Base-by-base conservation (phyloP, 768 basidiomycete species). In the Macrolepiota fuliginosa region DNA sequence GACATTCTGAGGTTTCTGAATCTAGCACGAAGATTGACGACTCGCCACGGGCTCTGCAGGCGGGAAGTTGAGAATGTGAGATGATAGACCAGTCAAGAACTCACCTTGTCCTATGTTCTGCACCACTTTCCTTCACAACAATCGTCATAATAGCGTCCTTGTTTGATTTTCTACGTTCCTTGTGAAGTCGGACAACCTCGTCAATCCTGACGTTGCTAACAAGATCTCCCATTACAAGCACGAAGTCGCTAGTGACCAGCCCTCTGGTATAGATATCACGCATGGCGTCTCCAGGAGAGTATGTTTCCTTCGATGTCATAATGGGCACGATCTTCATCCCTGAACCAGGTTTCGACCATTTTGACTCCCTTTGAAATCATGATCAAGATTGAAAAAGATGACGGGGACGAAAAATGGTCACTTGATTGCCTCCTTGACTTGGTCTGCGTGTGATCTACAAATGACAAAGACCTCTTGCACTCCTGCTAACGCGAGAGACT, bases 71-170 rank as follows among this genome's bases (percentile, higher is more conserved):
- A 62, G 62, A 50, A 50, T 2, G 37, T 9, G 27, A 40, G 9
- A 12, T 36, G 35, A 60, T 45, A 39, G 51, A 46, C 36, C 47
- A 27, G 45, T 58, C 46, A 54, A 19, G 51, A 22, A 51, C 83
- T 57, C 65, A 90, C 92, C 89, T 84, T 52, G 91, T 91, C 52
- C 90, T 79, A 75, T 92, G 92, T 63, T 71, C 75, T 7, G 79
- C 80, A 13, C 89, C 90, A 66, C 85, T 85, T 74, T 90, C 87
- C 74, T 92, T 92, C 61, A 92, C 90, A 13, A 93, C 94, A 81
- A 98, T 94, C 27, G 94, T 95, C 94, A 99, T 95, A 69, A 95
- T 94, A 40, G 90, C 92, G 71, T 98, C 92, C 77, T 93, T 92
- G 74, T 96, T 93, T 62, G 80, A 83, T 73, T 88, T 89, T 63